Evolutionary conservation across 176 grass and related monocot genomes (phyloP).

Genomic region (Phoenix roebelenii): DNA sequence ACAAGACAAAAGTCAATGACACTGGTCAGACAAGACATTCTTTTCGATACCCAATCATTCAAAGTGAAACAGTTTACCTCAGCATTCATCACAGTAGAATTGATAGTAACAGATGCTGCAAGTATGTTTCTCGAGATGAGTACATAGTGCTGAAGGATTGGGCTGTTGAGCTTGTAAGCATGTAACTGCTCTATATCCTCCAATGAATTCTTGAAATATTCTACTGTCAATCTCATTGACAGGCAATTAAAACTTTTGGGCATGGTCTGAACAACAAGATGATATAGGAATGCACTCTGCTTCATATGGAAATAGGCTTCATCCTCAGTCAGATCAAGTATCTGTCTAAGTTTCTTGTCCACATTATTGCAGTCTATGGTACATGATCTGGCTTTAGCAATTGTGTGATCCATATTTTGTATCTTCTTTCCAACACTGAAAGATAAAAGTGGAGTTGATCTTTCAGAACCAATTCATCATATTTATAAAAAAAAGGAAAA

Average conservation of each 20-base stretch:
- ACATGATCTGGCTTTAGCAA: conserved; percentile 57
- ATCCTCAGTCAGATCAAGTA: conserved; percentile 63
- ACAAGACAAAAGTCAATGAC: conserved; percentile 25
- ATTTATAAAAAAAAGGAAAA: neutral
- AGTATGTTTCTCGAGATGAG: conserved; percentile 63
- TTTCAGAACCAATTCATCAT: neutral
- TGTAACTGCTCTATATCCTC: conserved; percentile 22
- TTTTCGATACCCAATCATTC: too few species aligned
- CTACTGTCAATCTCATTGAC: conserved; percentile 58
- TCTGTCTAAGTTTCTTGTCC: conserved; percentile 63
- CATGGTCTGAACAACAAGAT: conserved; percentile 52
- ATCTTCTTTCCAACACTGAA: conserved; percentile 44
- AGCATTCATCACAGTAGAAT: conserved; percentile 64
- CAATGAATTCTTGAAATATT: conserved; percentile 44
- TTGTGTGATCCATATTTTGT: conserved; percentile 45
- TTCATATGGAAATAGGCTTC: conserved; percentile 74
- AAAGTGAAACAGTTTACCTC: conserved; percentile 27
- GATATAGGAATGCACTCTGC: conserved; percentile 54
- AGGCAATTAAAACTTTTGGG: conserved; percentile 66
- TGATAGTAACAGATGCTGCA: conserved; percentile 58
- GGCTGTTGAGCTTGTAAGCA: conserved; percentile 38
- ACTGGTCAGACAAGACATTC: neutral
- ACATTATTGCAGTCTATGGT: conserved; percentile 44
- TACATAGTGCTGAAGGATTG: conserved; percentile 39
- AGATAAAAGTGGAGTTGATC: conserved; percentile 13